phyloP scores from a whole-genome alignment of 1,284 basidiomycete genomes.

The Schizophyllum commune region DNA sequence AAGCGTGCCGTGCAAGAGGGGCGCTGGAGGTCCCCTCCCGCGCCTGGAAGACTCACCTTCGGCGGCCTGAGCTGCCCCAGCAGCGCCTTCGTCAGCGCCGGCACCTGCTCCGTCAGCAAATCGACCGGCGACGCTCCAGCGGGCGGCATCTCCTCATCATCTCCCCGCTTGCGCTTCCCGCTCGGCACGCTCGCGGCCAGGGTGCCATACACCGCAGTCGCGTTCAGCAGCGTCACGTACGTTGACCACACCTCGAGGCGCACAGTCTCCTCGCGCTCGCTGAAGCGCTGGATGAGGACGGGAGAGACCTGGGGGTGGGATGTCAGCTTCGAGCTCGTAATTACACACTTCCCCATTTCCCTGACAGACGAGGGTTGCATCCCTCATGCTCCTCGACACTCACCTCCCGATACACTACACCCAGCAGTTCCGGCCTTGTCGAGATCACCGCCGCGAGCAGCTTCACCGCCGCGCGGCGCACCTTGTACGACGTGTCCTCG shows the following conservation, averaged over 20 bases:
- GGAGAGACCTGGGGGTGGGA: constrained; percentile 85
- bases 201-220: constrained; percentile 68
- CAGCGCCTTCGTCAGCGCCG: constrained; percentile 73
- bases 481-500: constrained; percentile 99
- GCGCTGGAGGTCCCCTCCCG: too few relatives aligned
- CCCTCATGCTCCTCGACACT: too few relatives aligned
- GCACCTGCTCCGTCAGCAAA: constrained; percentile 69
- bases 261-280: constrained; percentile 94
- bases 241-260: constrained; percentile 91
- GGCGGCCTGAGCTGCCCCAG: constrained; percentile 50
- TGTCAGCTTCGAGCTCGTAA: constrained; percentile 14
- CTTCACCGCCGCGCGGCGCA: constrained; percentile 89
- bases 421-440: constrained; percentile 82
- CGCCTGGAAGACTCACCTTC: too few relatives aligned
- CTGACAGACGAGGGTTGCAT: too few relatives aligned
- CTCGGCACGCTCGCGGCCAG: background rate
- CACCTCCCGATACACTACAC: constrained; percentile 8
- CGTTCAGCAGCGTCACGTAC: constrained; percentile 74
- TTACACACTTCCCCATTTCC: too few relatives aligned
- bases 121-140: constrained; percentile 34
- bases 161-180: constrained; percentile 76
- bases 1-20: too few relatives aligned
- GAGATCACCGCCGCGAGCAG: constrained; percentile 79
- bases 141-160: constrained; percentile 50
- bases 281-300: constrained; percentile 83